Base-by-base conservation (phyloP, 2,329 filamentous ascomycete genomes). In the Beauveria rudraprayagi region DNA sequence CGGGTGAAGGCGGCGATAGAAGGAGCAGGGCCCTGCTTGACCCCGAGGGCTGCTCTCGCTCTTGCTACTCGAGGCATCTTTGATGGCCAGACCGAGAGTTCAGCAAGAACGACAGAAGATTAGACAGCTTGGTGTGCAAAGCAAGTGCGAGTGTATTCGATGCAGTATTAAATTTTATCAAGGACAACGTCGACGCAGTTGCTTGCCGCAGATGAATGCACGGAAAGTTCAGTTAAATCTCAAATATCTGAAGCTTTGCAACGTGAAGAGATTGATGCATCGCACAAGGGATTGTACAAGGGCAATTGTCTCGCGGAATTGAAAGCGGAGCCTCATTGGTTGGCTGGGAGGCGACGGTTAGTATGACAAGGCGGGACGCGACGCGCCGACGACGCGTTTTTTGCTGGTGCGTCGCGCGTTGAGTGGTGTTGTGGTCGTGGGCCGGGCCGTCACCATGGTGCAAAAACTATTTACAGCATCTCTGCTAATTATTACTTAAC, bases 1-100 rank as follows among this genome's bases (percentile, higher is more conserved):
- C 78, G 79, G 51, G 75, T 67, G 66, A 81, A 82, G 67, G 65
- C 74, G 70, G 68, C 72, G 60, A 82, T 80, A 64, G 69, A 63
- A 26, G 70, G 70, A 43, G 57, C 63, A 26, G 61, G n/a, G 16
- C 59, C 40, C 30, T 65, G 50, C 37, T 62, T 63, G 60, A 65
- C 63, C 34, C 51, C 60, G 52, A 62, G 64, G 46, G 70, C 65
- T 22, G 64, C 55, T 55, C 57, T 66, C 61, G 67, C 65, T 64
- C 65, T 68, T 60, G 66, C 60, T 24, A 65, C 65, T 67, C 61
- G 73, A 68, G 66, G 64, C 66, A 64, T 72, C 2, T 57, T 54
- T 67, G 63, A 10, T 14, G 56, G 10, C 17, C 10, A 11, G 17
- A 24, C 26, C n/a, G 41, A 24, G 19, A 44, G 22, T 24, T 11